phyloP scores from a whole-genome alignment of 2,329 filamentous ascomycete species.

The Arthroderma sp. region DNA sequence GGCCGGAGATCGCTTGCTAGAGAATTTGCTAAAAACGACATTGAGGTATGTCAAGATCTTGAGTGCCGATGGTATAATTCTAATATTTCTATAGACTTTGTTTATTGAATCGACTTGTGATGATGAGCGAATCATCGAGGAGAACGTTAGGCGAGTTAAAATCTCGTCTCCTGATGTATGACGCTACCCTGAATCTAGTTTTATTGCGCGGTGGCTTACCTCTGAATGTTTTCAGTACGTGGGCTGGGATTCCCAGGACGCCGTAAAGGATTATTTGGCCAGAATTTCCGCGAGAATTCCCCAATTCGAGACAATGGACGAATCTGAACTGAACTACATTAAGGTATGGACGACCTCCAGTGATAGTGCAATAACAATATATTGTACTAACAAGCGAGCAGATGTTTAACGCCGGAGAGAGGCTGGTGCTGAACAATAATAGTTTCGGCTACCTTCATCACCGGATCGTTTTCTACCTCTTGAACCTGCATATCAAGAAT shows the following conservation, averaged over 20 bases:
- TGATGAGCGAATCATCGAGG: conserved; percentile 82
- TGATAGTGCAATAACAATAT: no score
- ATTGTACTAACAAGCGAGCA: conserved; percentile 12
- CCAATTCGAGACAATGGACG: conserved; percentile 92
- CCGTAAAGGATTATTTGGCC: conserved; percentile 78
- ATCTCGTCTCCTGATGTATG: conserved; percentile 88
- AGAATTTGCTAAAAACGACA: conserved; percentile 95
- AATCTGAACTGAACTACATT: conserved; percentile 88
- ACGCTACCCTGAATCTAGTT: conserved; percentile 6
- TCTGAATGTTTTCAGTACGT: conserved; percentile 48
- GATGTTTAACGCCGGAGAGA: conserved; percentile 95
- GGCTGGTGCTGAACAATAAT: conserved; percentile 91
- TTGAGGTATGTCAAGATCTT: conserved; percentile 47
- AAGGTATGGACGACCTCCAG: conserved; percentile 38
- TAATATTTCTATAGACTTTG: conserved; percentile 51
- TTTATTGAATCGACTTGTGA: conserved; percentile 96
- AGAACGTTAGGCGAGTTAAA: conserved; percentile 94
- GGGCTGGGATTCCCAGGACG: conserved; percentile 83
- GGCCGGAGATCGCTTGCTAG: conserved; percentile 77
- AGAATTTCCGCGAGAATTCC: conserved; percentile 89
- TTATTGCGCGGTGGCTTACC: neutral
- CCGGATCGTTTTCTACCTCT: conserved; percentile 93
- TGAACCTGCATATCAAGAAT: conserved; percentile 93
- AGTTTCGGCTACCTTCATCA: conserved; percentile 94
- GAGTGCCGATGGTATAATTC: neutral